These are phyloP conservation scores for Ophiostoma populinum DNA, from an alignment of 2,329 filamentous ascomycete species.

Conservation along the genomic window DNA sequence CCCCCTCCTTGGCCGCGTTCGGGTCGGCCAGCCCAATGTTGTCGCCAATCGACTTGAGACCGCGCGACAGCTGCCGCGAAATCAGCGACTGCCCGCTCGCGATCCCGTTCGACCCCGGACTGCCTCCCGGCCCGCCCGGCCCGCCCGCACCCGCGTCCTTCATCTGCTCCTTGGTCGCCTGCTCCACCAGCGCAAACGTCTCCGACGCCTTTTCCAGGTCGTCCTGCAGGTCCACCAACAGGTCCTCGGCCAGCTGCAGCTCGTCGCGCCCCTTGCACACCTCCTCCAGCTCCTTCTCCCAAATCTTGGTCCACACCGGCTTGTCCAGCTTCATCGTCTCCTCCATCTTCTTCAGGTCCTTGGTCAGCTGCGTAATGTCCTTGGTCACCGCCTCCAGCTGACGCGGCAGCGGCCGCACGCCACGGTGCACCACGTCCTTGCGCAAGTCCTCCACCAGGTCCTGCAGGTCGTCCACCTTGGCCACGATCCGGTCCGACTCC, in stretches of 20 bases:
- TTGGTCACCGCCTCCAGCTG: constrained; percentile 81
- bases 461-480: constrained; percentile 89
- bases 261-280: constrained; percentile 93
- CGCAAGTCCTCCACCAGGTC: constrained; percentile 91
- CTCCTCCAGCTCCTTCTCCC: constrained; percentile 92
- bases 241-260: constrained; percentile 88
- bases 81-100: constrained; percentile 9
- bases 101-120: constrained; percentile 15
- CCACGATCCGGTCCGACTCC: constrained; percentile 81
- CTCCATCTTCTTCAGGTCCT: constrained; percentile 86
- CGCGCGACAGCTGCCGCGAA: constrained; percentile 34
- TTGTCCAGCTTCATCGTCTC: constrained; percentile 85
- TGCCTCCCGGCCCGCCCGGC: constrained; percentile 23
- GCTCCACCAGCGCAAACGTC: constrained; percentile 88
- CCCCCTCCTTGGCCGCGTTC: constrained; percentile 69
- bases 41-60: constrained; percentile 34
- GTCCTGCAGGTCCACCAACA: constrained; percentile 80
- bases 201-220: constrained; percentile 88
- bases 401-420: constrained; percentile 75
- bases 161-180: constrained; percentile 96
- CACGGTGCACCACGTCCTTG: constrained; percentile 87
- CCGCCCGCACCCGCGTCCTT: constrained; percentile 43
- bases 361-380: constrained; percentile 64
- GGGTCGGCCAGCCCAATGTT: constrained; percentile 39
- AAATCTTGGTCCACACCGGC: constrained; percentile 96